Conservation (phyloP, 164 flowering plant genomes). For the Nymphaea colorata region DNA sequence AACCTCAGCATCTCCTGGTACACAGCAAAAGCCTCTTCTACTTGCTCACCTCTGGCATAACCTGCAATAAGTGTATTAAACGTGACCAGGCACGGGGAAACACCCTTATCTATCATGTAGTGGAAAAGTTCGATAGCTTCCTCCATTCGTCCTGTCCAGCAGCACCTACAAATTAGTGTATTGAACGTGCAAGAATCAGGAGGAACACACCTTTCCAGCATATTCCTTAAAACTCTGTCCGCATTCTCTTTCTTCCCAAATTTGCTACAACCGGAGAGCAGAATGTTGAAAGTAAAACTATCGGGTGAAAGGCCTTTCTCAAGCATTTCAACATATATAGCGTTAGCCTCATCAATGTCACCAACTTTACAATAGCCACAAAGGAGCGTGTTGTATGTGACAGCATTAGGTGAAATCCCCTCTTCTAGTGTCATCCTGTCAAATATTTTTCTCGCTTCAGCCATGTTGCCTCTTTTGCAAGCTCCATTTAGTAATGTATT, state of each 20-base stretch:
- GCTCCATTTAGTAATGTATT: constrained; percentile 51
- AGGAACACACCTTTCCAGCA: constrained; percentile 22
- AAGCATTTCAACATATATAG: constrained; percentile 58
- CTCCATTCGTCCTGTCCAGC: constrained; percentile 71
- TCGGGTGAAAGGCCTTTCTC: constrained; percentile 51
- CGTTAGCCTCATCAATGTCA: constrained; percentile 46
- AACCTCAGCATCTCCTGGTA: constrained; percentile 45
- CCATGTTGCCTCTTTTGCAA: constrained; percentile 71
- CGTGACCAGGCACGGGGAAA: constrained; percentile 47
- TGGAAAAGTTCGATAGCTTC: constrained; percentile 45
- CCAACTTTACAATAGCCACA: constrained; percentile 78
- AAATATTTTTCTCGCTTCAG: constrained; percentile 47
- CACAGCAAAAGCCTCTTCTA: constrained; percentile 46
- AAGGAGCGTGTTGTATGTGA: constrained; percentile 50
- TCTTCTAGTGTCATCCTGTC: constrained; percentile 23
- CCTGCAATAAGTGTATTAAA: constrained; percentile 79
- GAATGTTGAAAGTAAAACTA: constrained; percentile 57
- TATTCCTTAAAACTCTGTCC: constrained; percentile 36
- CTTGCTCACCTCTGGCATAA: constrained; percentile 49
- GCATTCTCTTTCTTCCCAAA: constrained; percentile 50
- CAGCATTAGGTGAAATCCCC: constrained; percentile 38
- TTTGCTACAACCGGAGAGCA: constrained; percentile 53
- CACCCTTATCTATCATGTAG: constrained; percentile 57
- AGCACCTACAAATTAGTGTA: constrained; percentile 42
- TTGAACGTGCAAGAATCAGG: constrained; percentile 34